Percentiles rank a stretch among this genome's conserved stretches.
These are phyloP conservation scores for Penicillium vulpinum DNA, from an alignment of 2,329 filamentous ascomycete species.

Conservation along the genomic window DNA sequence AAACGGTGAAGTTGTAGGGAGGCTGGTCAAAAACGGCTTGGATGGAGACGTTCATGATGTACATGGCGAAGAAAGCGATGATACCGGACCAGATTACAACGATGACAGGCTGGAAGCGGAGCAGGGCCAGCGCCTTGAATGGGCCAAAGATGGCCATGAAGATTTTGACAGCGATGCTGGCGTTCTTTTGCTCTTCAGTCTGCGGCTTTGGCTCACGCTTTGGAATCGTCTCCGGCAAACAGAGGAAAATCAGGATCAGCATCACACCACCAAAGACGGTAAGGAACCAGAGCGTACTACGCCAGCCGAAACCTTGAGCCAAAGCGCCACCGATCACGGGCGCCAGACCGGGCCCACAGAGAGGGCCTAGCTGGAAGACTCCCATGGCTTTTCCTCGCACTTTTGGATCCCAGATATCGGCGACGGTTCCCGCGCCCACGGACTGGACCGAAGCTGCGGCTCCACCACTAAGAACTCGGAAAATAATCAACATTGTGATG, in stretches of 20 bases:
- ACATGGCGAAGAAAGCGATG: too few species aligned
- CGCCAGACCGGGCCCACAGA: not conserved
- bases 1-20: too few species aligned
- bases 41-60: too few species aligned
- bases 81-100: too few species aligned
- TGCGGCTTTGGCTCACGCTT: too few species aligned
- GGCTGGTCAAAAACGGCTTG: too few species aligned
- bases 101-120: too few species aligned
- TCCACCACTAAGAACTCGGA: not conserved
- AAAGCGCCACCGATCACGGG: not conserved
- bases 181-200: too few species aligned
- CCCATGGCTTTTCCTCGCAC: not conserved
- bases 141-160: too few species aligned
- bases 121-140: too few species aligned
- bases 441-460: not conserved
- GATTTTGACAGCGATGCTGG: too few species aligned
- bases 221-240: not conserved
- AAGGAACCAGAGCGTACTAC: not conserved
- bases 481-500: not conserved
- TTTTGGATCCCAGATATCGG: not conserved
- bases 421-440: not conserved
- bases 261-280: not conserved
- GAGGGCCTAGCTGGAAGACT: not conserved
- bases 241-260: not conserved
- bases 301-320: not conserved